Conservation (phyloP, 192 early-diverging fungal genomes). For the Backusella psychrophila region DNA sequence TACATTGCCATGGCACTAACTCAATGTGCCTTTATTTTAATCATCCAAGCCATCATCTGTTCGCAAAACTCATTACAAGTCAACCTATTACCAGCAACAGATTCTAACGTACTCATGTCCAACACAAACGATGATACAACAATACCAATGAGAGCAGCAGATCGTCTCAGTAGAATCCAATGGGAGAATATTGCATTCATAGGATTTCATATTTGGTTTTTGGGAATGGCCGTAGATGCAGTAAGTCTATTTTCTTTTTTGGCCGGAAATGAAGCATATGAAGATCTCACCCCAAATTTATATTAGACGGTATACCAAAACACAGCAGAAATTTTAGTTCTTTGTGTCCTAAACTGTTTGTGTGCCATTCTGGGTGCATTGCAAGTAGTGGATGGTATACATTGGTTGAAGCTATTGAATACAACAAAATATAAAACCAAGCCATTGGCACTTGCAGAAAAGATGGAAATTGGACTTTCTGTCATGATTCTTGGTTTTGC, state of each 20-base stretch:
- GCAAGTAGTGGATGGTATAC: slow-evolving; percentile 33
- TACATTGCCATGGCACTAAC: slow-evolving; percentile 30
- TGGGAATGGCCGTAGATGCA: slow-evolving; percentile 38
- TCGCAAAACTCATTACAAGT: slow-evolving; percentile 26
- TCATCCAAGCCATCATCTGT: slow-evolving; percentile 25
- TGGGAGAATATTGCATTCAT: slow-evolving; percentile 43
- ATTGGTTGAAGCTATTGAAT: slow-evolving; percentile 26
- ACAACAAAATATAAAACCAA: background rate
- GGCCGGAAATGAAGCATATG: background rate
- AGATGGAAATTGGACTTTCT: slow-evolving; percentile 33
- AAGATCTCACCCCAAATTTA: background rate
- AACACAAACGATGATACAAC: background rate
- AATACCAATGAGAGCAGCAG: slow-evolving; percentile 17
- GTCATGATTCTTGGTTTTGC: slow-evolving; percentile 31
- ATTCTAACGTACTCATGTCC: slow-evolving; percentile 1
- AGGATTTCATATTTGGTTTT: slow-evolving; percentile 38
- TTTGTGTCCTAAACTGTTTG: slow-evolving; percentile 33
- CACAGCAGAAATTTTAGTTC: slow-evolving; percentile 36
- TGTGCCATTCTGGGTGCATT: slow-evolving; percentile 34
- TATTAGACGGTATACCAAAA: slow-evolving; percentile 38
- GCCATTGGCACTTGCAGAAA: slow-evolving; percentile 29
- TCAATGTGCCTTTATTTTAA: slow-evolving; percentile 31
- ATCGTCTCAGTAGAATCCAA: slow-evolving; percentile 33
- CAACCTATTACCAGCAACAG: slow-evolving; percentile 11
- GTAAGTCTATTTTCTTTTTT: slow-evolving; percentile 16